Conservation (phyloP, 2,329 filamentous ascomycete genomes). For the Sporothrix brunneoviolacea region DNA sequence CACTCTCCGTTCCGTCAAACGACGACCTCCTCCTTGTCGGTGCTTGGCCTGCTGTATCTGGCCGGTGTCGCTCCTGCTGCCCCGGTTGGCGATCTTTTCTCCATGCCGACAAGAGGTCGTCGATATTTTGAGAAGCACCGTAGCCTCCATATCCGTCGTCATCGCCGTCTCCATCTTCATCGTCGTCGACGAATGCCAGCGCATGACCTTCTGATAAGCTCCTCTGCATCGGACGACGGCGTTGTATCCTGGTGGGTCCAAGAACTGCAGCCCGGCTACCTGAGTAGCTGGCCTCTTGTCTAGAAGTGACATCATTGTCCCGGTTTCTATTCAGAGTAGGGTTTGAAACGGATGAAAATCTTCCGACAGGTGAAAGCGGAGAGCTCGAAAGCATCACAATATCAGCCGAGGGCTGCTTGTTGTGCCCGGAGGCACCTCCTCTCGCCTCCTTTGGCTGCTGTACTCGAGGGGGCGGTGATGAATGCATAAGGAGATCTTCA, state of each 20-base stretch:
- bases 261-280: too few species aligned
- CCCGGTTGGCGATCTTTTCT: conserved; percentile 1
- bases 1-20: background rate
- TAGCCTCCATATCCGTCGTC: background rate
- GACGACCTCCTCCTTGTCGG: background rate
- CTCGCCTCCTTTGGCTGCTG: background rate
- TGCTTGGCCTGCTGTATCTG: background rate
- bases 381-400: conserved; percentile 9
- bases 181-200: conserved; percentile 10
- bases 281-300: too few species aligned
- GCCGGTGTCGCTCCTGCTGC: conserved; percentile 6
- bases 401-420: background rate
- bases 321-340: too few species aligned
- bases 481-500: conserved; percentile 1
- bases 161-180: conserved; percentile 14
- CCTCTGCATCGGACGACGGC: background rate
- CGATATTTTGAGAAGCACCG: background rate
- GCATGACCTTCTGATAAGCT: conserved; percentile 11
- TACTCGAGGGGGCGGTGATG: background rate
- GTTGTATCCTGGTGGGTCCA: background rate
- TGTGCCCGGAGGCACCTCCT: too few species aligned
- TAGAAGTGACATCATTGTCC: too few species aligned
- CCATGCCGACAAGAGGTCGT: conserved; percentile 10
- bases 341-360: too few species aligned
- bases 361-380: background rate